Evolutionary conservation across 306 rosid species (phyloP).

Genomic region (Rosa lucieae): DNA sequence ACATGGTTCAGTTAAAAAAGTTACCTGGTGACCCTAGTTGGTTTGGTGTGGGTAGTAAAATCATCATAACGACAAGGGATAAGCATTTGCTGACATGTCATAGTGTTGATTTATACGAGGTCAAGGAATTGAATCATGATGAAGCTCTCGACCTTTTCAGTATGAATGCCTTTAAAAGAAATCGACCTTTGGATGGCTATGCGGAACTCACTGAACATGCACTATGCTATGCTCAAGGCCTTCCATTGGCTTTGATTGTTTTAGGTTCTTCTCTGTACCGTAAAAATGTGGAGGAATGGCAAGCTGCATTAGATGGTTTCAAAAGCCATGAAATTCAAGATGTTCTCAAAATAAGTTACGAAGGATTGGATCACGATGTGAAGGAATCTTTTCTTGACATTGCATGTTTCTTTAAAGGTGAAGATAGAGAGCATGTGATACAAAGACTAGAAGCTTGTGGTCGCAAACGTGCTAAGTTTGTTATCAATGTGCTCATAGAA

Average conservation of each 20-base stretch:
- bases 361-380: slow-evolving; percentile 18
- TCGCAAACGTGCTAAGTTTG: slow-evolving; percentile 3
- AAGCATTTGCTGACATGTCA: neutral
- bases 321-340: slow-evolving; percentile 30
- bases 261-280: slow-evolving; percentile 41
- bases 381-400: slow-evolving; percentile 29
- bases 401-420: slow-evolving; percentile 38
- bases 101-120: neutral
- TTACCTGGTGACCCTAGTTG: neutral
- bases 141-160: neutral
- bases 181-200: neutral
- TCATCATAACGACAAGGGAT: slow-evolving; percentile 1
- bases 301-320: neutral
- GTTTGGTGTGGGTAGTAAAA: neutral
- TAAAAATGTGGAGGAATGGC: slow-evolving; percentile 8
- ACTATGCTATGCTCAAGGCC: neutral
- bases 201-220: neutral
- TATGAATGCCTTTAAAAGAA: neutral
- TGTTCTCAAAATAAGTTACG: slow-evolving; percentile 35
- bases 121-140: neutral
- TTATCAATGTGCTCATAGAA: slow-evolving; percentile 7
- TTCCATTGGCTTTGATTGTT: slow-evolving; percentile 41
- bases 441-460: slow-evolving; percentile 34
- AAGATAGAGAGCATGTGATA: slow-evolving; percentile 5
- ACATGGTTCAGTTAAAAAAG: neutral